Conservation (phyloP, 108 stramenopile genomes). For the Cyclostephanos tholiformis region DNA sequence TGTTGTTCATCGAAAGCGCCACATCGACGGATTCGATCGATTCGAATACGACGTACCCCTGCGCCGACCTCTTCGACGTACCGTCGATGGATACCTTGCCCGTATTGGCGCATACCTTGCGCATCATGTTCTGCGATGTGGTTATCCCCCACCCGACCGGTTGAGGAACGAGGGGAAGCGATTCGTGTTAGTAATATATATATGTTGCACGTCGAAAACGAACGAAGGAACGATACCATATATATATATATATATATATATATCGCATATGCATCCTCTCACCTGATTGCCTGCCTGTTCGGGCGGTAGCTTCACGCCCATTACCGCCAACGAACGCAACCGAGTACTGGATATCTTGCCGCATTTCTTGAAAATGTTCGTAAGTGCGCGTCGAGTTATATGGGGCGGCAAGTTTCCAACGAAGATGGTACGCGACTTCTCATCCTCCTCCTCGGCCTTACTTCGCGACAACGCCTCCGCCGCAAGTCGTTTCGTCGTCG, state of each 20-base stretch:
- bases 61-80: slow-evolving; percentile 43
- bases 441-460: slow-evolving; percentile 15
- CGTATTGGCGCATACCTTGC: slow-evolving; percentile 76
- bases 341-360: slow-evolving; percentile 61
- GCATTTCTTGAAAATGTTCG: slow-evolving; percentile 61
- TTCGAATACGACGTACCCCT: slow-evolving; percentile 84
- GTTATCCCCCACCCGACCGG: too few species aligned
- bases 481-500: neutral
- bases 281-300: slow-evolving; percentile 72
- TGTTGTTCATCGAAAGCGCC: slow-evolving; percentile 75
- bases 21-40: slow-evolving; percentile 56
- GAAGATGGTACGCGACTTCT: slow-evolving; percentile 74
- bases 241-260: neutral
- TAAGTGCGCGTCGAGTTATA: slow-evolving; percentile 64
- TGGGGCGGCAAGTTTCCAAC: slow-evolving; percentile 77
- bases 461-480: neutral
- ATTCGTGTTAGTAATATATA: neutral
- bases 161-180: neutral
- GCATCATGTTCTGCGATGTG: slow-evolving; percentile 50
- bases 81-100: slow-evolving; percentile 41
- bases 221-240: neutral
- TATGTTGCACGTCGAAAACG: neutral
- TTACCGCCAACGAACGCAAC: slow-evolving; percentile 69
- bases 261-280: neutral
- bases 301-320: slow-evolving; percentile 76